Base-by-base conservation (phyloP, 2,329 filamentous ascomycete species). In the Ophiostoma populinum region DNA sequence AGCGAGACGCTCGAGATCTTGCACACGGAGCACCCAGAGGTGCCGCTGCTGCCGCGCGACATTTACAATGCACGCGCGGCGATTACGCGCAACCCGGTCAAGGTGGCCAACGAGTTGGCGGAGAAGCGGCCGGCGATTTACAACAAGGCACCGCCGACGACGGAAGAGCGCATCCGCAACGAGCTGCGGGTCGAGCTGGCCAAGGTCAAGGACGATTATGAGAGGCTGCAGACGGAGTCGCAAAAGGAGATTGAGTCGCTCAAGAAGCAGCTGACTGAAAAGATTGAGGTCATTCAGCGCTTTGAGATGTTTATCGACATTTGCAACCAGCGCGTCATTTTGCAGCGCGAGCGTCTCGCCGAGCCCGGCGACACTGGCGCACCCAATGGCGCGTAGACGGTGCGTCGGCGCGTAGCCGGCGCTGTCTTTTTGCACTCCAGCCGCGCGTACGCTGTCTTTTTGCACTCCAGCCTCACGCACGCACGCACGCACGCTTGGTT, bases 231-330 rank as follows among this genome's bases (percentile, higher is more conserved):
- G 42, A 64, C 67, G 26, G 67, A 73, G 4, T 67, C 57, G 35
- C 56, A 65, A 39, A 70, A 70, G 38, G 64, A 72, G 46, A 62
- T 76, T 27, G 68, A 68, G 12, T 60, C 62, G 1, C 52, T 77
- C 38, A 69, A 70, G 45, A 58, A 62, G 37, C 62, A 71, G 46
- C 51, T 86, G 12, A 65, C 63, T 26, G 69, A 77, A 40, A 75
- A 75, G 51, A 67, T 75, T 40, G 62, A 64, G 46, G 62, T 67
- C 40, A 76, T 77, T 37, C 53, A 63, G 41, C 71, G 67, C 47
- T 77, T 75, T 44, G 71, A 77, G 52, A 72, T 73, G 64, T 77
- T 77, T 36, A 75, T 77, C 46, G 72, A 77, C 50, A 74, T 77
- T 36, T 76, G 71, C 49, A 77, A 77, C 45, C 62, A 74, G 49